These are phyloP conservation scores for Vaccinium myrtillus DNA, from an alignment of 148 eudicot genomes.

Conservation along the genomic window DNA sequence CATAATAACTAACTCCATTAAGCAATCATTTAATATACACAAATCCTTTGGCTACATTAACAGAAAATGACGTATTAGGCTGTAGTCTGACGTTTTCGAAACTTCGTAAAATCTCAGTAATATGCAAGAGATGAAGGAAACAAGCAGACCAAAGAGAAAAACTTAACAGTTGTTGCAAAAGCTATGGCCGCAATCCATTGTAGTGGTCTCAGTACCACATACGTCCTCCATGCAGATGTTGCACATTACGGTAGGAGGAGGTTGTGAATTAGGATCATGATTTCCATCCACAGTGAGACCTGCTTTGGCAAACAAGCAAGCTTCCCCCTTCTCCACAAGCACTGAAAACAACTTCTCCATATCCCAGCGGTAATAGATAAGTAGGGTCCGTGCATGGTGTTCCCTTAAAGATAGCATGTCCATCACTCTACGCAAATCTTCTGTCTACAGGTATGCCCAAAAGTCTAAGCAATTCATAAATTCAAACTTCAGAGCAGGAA, in stretches of 20 bases:
- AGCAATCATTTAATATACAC: not conserved
- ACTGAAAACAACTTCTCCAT: conserved; percentile 50
- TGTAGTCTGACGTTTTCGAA: not conserved
- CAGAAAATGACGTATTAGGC: not conserved
- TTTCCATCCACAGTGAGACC: conserved; percentile 39
- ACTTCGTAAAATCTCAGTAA: not conserved
- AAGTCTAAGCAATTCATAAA: not conserved
- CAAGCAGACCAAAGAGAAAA: not conserved
- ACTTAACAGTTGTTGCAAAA: conserved; percentile 70
- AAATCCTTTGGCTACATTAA: not conserved
- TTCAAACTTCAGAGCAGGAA: not conserved
- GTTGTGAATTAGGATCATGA: conserved; percentile 24
- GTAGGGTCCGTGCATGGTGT: conserved; percentile 67
- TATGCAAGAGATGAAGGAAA: not conserved
- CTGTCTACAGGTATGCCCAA: conserved; percentile 34
- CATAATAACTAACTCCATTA: not conserved
- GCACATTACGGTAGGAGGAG: conserved; percentile 40
- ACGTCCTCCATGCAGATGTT: conserved; percentile 58
- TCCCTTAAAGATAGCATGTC: conserved; percentile 57
- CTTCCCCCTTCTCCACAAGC: conserved; percentile 57
- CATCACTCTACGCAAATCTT: conserved; percentile 64
- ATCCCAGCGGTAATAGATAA: conserved; percentile 70
- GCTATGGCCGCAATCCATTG: conserved; percentile 76
- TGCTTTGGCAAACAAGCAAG: conserved; percentile 52
- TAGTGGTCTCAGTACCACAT: conserved; percentile 35